A percentile compares a stretch with the other conserved stretches of the same genome.
Evolutionary conservation across 1,284 basidiomycete genomes (phyloP).

Genomic region (Malassezia globosa): DNA sequence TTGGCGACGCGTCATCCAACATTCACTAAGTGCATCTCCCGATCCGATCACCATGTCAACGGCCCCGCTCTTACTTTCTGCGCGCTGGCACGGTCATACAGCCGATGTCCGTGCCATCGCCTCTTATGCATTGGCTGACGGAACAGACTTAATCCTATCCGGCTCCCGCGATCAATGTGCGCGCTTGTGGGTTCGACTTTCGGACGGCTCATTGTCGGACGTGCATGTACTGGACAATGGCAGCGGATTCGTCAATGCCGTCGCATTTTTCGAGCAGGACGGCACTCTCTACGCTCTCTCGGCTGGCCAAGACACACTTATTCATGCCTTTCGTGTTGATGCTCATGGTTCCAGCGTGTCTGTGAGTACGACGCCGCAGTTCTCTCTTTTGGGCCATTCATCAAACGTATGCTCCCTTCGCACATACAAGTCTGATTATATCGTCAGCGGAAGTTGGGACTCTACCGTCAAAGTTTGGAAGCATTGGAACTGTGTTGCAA

Average conservation of each 20-base stretch:
- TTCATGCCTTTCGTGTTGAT: slow-evolving; percentile 33
- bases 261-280: slow-evolving; percentile 21
- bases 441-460: slow-evolving; percentile 97
- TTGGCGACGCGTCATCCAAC: not conserved
- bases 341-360: slow-evolving; percentile 14
- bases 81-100: slow-evolving; percentile 28
- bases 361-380: slow-evolving; percentile 14
- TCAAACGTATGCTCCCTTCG: slow-evolving; percentile 83
- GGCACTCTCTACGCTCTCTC: slow-evolving; percentile 22
- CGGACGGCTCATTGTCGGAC: slow-evolving; percentile 3
- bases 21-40: not conserved
- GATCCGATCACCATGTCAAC: not conserved
- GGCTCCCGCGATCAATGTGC: slow-evolving; percentile 23
- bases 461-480: slow-evolving; percentile 83
- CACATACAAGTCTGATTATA: slow-evolving; percentile 38
- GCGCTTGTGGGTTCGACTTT: slow-evolving; percentile 17
- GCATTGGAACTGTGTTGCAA: slow-evolving; percentile 58
- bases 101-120: slow-evolving; percentile 37
- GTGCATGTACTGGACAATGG: slow-evolving; percentile 24
- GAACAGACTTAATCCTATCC: slow-evolving; percentile 25
- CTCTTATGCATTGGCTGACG: slow-evolving; percentile 25
- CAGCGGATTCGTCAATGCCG: slow-evolving; percentile 41
- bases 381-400: slow-evolving; percentile 58
- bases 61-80: slow-evolving; percentile 20
- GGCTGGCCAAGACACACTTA: slow-evolving; percentile 38